A percentile compares a stretch with the other conserved stretches of the same genome.
These are phyloP conservation scores for Pseudogymnoascus sp. DNA, from an alignment of 2,329 filamentous ascomycete species.

Conservation along the genomic window DNA sequence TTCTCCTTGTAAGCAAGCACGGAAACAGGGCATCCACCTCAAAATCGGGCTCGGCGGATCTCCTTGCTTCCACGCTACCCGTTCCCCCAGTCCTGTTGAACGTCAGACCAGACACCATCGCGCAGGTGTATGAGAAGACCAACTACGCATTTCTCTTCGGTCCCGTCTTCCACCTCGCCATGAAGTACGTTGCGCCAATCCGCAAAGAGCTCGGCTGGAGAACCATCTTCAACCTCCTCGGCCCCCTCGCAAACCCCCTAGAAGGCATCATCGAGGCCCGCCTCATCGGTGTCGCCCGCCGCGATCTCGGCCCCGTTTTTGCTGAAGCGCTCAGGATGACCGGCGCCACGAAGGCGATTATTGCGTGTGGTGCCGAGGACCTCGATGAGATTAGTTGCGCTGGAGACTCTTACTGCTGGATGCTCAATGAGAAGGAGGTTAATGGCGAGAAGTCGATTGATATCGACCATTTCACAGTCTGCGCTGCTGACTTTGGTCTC, in stretches of 20 bases:
- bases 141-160: constrained; percentile 97
- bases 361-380: constrained; percentile 91
- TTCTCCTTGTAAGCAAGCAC: constrained; percentile 86
- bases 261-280: constrained; percentile 79
- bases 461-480: constrained; percentile 69
- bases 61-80: constrained; percentile 68
- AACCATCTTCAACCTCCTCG: constrained; percentile 95
- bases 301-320: constrained; percentile 81
- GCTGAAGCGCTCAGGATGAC: constrained; percentile 71
- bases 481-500: constrained; percentile 82
- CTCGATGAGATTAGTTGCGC: constrained; percentile 94
- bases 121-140: constrained; percentile 63
- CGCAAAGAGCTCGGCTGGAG: constrained; percentile 84
- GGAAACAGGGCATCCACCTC: constrained; percentile 94
- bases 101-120: constrained; percentile 63
- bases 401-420: constrained; percentile 83
- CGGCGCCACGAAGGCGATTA: constrained; percentile 73
- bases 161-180: constrained; percentile 91
- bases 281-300: constrained; percentile 84
- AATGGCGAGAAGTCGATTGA: constrained; percentile 37
- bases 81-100: constrained; percentile 65
- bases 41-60: constrained; percentile 88
- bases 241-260: constrained; percentile 84
- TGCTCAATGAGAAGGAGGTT: constrained; percentile 47
- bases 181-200: constrained; percentile 79